Percentiles rank a stretch among this genome's conserved stretches.
These are phyloP conservation scores for Beta corolliflora DNA, from an alignment of 179 eudicot species.

Conservation along the genomic window DNA sequence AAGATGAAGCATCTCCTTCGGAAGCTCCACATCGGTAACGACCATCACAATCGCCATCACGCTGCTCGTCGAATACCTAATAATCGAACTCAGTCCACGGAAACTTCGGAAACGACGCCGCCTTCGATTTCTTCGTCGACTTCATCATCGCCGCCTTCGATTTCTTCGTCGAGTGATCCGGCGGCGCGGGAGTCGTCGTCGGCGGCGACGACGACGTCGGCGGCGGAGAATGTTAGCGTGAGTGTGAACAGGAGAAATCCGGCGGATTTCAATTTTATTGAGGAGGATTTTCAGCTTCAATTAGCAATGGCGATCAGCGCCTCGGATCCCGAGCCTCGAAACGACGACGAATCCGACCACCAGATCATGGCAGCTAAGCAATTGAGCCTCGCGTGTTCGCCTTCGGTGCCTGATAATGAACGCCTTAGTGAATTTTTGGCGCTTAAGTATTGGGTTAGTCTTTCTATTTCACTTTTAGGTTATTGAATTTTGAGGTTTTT, in stretches of 20 bases:
- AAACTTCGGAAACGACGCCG: conserved; percentile 25
- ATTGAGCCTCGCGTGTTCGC: conserved; percentile 68
- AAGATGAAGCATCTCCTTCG: conserved; percentile 92
- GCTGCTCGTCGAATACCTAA: conserved; percentile 25
- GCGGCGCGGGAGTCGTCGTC: conserved; percentile 23
- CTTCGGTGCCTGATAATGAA: conserved; percentile 51
- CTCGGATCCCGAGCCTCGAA: conserved; percentile 52
- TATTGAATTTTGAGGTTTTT: background rate
- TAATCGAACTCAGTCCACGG: conserved; percentile 33
- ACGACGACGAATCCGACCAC: conserved; percentile 63
- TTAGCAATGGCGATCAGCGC: conserved; percentile 91
- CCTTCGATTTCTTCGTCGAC: conserved; percentile 32
- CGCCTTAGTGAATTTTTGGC: conserved; percentile 67
- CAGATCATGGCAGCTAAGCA: conserved; percentile 93
- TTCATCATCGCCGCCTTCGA: conserved; percentile 32
- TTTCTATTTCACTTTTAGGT: conserved; percentile 5
- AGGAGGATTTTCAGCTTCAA: conserved; percentile 92
- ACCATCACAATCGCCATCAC: conserved; percentile 44
- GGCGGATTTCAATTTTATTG: conserved; percentile 59
- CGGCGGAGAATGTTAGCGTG: conserved; percentile 9
- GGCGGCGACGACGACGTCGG: background rate
- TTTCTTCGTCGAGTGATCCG: conserved; percentile 29
- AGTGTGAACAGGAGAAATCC: conserved; percentile 22
- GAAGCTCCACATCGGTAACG: conserved; percentile 87
- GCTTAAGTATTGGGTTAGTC: conserved; percentile 83